Evolutionary conservation across 768 basidiomycete species (phyloP).

Genomic region (Zangia roseola): DNA sequence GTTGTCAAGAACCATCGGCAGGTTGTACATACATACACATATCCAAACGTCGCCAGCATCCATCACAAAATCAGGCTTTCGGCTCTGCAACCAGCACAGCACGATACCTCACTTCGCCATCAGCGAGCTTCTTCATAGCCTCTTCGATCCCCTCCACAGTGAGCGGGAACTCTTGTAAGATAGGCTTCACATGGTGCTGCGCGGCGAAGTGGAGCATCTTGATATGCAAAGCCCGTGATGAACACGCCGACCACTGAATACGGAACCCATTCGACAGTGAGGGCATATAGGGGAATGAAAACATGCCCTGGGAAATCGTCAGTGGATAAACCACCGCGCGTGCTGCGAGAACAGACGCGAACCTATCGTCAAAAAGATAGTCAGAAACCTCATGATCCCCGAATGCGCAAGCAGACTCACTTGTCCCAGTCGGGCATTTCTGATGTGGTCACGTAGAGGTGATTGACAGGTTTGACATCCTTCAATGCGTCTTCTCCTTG

Average conservation of each 20-base stretch:
- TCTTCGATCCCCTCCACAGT: constrained; percentile 24
- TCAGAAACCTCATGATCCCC: too few species aligned
- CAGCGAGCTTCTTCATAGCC: too few species aligned
- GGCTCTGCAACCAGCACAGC: constrained; percentile 21
- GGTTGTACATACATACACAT: too few species aligned
- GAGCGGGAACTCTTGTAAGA: constrained; percentile 28
- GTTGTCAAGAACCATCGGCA: too few species aligned
- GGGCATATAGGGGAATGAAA: constrained; percentile 14
- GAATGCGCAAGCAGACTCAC: not conserved
- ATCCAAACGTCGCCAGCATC: too few species aligned
- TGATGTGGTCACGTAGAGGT: too few species aligned
- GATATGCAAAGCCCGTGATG: constrained; percentile 3
- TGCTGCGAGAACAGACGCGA: constrained; percentile 17
- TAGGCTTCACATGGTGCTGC: constrained; percentile 13
- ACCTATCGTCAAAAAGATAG: constrained; percentile 2
- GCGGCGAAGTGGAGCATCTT: constrained; percentile 30
- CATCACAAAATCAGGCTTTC: not conserved
- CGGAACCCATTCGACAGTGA: constrained; percentile 12
- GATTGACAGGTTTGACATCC: too few species aligned
- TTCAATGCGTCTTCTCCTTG: too few species aligned
- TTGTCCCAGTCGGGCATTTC: constrained; percentile 11
- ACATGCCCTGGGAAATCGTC: constrained; percentile 11
- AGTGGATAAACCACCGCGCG: constrained; percentile 18
- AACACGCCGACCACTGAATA: constrained; percentile 11
- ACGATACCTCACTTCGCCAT: constrained; percentile 20